phyloP scores from a whole-genome alignment of 306 rosid genomes.

The Phaseolus lunatus region DNA sequence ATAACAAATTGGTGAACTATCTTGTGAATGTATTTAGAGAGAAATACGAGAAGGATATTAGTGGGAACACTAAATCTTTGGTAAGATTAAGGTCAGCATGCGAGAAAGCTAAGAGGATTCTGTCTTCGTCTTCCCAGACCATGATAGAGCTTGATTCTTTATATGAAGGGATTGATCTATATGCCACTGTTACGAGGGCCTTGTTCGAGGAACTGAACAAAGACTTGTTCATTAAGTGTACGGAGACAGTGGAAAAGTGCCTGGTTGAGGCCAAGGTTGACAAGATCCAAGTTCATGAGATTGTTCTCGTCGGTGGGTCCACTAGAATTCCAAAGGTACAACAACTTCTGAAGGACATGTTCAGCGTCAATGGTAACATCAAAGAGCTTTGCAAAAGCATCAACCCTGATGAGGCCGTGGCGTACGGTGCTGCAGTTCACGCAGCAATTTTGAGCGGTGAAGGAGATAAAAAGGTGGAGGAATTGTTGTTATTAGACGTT shows the following conservation, averaged over 20 bases:
- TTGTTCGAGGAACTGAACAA: conserved; percentile 52
- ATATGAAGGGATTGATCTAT: conserved; percentile 46
- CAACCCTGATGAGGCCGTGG: conserved; percentile 50
- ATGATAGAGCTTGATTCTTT: conserved; percentile 50
- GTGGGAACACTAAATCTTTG: conserved; percentile 40
- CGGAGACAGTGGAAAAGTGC: conserved; percentile 51
- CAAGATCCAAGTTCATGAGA: conserved; percentile 43
- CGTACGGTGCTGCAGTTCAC: conserved; percentile 51
- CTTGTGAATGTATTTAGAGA: conserved; percentile 24
- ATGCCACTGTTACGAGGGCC: conserved; percentile 42
- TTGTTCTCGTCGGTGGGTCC: conserved; percentile 45
- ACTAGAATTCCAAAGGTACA: conserved; percentile 51
- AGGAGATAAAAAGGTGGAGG: conserved; percentile 37
- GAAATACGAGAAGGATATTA: conserved; percentile 44
- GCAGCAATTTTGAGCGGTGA: conserved; percentile 46
- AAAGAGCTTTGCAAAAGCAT: conserved; percentile 50
- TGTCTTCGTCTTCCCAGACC: conserved; percentile 41
- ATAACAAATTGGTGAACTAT: conserved; percentile 45
- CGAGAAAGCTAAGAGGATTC: conserved; percentile 48
- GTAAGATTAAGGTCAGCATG: conserved; percentile 40
- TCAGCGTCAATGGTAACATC: conserved; percentile 21
- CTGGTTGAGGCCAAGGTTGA: conserved; percentile 44
- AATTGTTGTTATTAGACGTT: conserved; percentile 37
- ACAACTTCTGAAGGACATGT: conserved; percentile 51
- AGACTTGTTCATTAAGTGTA: conserved; percentile 49